phyloP scores from a whole-genome alignment of 306 rosid species.

The Adenanthera pavonina region DNA sequence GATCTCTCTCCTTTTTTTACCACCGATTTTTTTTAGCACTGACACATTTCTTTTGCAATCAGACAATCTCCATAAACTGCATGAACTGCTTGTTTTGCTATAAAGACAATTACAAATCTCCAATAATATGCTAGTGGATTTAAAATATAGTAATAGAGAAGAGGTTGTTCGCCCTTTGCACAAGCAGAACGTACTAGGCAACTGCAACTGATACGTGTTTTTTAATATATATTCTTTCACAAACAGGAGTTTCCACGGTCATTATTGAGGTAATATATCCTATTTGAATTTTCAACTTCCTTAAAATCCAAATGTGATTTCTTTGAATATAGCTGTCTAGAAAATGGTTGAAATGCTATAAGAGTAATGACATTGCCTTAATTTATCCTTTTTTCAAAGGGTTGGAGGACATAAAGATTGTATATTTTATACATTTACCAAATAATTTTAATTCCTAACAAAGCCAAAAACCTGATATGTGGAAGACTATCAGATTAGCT shows the following conservation, averaged over 20 bases:
- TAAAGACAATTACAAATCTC: conserved; percentile 10
- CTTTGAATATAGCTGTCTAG: neutral
- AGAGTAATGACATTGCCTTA: neutral
- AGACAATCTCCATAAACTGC: neutral
- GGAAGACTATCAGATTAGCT: conserved; percentile 3
- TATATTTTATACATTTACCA: neutral
- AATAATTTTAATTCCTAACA: neutral
- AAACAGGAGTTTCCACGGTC: conserved; percentile 7
- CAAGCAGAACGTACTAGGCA: conserved; percentile 18
- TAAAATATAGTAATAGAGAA: neutral
- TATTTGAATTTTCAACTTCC: neutral
- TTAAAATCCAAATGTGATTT: conserved; percentile 12
- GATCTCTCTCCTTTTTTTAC: conserved; percentile 12
- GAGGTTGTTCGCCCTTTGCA: conserved; percentile 2
- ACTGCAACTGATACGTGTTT: conserved; percentile 4
- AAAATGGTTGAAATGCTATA: neutral
- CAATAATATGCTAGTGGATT: neutral
- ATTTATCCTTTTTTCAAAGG: neutral
- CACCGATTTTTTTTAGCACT: conserved; percentile 6
- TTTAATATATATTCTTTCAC: neutral
- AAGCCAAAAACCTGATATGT: neutral
- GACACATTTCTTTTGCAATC: neutral
- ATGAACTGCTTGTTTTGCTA: conserved; percentile 1
- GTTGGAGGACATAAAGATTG: neutral
- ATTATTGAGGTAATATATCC: neutral